Conservation (phyloP, 345 rosid species). For the Garcia nutans region DNA sequence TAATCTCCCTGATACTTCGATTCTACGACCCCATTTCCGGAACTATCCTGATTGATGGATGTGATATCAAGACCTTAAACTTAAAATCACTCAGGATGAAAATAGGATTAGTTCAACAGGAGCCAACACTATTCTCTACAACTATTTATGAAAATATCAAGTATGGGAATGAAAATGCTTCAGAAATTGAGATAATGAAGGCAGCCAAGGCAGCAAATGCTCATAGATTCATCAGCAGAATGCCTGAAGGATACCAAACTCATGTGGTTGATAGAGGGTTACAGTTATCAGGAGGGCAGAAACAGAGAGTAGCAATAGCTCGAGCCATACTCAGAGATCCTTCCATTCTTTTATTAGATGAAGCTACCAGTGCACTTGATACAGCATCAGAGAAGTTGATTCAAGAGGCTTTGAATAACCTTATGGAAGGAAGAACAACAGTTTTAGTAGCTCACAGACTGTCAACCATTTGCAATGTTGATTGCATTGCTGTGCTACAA, state of each 20-base stretch:
- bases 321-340: constrained; percentile 77
- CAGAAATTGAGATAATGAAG: constrained; percentile 66
- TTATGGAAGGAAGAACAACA: constrained; percentile 73
- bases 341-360: constrained; percentile 72
- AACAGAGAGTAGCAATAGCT: constrained; percentile 83
- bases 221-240: constrained; percentile 68
- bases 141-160: constrained; percentile 70
- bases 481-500: constrained; percentile 58
- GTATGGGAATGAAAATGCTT: constrained; percentile 61
- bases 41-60: constrained; percentile 55
- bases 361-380: constrained; percentile 86
- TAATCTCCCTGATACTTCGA: constrained; percentile 61
- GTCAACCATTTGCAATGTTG: constrained; percentile 60
- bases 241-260: constrained; percentile 75
- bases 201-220: constrained; percentile 80
- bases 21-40: constrained; percentile 71
- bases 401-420: constrained; percentile 71
- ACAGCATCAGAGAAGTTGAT: constrained; percentile 65
- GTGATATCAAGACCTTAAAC: constrained; percentile 51
- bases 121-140: constrained; percentile 74
- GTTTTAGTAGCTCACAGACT: constrained; percentile 77
- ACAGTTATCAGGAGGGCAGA: constrained; percentile 87
- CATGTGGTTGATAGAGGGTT: constrained; percentile 74
- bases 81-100: constrained; percentile 57
- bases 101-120: constrained; percentile 77